Percentiles rank a stretch among this genome's conserved stretches.
These are phyloP conservation scores for Corylus americana DNA, from an alignment of 306 rosid genomes.

Conservation along the genomic window DNA sequence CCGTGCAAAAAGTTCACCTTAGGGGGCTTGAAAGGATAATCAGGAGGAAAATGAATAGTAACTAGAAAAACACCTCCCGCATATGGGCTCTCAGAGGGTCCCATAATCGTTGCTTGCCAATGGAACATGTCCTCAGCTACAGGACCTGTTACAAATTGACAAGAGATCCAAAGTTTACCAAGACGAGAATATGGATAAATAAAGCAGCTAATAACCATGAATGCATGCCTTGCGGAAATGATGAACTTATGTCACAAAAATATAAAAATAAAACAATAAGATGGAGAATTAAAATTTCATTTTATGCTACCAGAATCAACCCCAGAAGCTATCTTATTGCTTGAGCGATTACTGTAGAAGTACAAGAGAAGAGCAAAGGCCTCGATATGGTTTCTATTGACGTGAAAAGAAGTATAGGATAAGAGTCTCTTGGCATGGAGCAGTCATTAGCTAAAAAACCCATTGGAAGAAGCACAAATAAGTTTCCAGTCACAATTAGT, in stretches of 20 bases:
- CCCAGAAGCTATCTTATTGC: not conserved
- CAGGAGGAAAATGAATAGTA: conserved; percentile 65
- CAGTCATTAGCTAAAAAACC: not conserved
- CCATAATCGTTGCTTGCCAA: conserved; percentile 78
- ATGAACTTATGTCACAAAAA: not conserved
- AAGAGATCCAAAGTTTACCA: not conserved
- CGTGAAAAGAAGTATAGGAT: not conserved
- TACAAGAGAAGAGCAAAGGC: not conserved
- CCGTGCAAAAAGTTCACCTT: conserved; percentile 43
- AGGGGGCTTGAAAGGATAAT: conserved; percentile 79
- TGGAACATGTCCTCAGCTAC: conserved; percentile 81
- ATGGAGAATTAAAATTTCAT: not conserved
- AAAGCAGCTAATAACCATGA: not conserved
- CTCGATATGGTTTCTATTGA: not conserved
- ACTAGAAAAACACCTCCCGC: conserved; percentile 76
- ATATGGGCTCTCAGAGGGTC: conserved; percentile 72
- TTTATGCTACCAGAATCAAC: not conserved
- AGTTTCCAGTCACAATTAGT: not conserved
- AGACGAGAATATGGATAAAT: not conserved
- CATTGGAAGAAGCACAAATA: not conserved
- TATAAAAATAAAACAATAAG: not conserved
- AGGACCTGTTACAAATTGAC: conserved; percentile 44
- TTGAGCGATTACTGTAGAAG: not conserved
- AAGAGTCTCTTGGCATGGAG: not conserved
- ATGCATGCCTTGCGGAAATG: not conserved